phyloP scores from a whole-genome alignment of 148 eudicot species.

The Rhododendron ferrugineum region DNA sequence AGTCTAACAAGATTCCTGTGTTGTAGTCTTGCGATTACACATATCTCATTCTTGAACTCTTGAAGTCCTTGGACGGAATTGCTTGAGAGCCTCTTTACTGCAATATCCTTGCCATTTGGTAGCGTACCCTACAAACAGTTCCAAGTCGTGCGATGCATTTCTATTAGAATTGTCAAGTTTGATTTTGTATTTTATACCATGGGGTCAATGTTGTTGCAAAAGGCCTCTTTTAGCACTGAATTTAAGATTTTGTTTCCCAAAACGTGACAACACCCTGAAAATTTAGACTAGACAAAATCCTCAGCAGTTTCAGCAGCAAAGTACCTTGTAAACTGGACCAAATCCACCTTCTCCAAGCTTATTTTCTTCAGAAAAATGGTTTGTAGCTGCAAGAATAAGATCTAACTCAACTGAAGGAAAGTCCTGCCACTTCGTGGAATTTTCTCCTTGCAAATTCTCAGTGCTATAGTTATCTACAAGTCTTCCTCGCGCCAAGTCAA shows the following conservation, averaged over 20 bases:
- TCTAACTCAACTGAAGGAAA: neutral
- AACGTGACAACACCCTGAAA: neutral
- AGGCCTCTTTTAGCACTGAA: neutral
- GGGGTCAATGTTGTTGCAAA: neutral
- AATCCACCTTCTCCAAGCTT: slow-evolving; percentile 28
- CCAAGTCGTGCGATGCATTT: neutral
- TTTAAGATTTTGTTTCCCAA: neutral
- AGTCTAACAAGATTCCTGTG: slow-evolving; percentile 37
- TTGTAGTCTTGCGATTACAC: slow-evolving; percentile 33
- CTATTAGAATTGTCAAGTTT: neutral
- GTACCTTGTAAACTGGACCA: slow-evolving; percentile 23
- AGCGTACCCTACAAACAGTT: slow-evolving; percentile 24
- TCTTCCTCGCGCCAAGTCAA: neutral
- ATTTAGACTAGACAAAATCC: neutral
- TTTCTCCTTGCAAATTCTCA: neutral
- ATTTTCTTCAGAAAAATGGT: slow-evolving; percentile 17
- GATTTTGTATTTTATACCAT: neutral
- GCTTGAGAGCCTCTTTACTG: slow-evolving; percentile 35
- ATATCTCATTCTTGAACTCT: slow-evolving; percentile 35
- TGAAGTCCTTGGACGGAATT: slow-evolving; percentile 27
- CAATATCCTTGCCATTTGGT: slow-evolving; percentile 29
- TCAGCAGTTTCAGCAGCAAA: neutral
- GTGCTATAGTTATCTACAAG: neutral
- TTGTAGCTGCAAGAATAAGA: slow-evolving; percentile 3
- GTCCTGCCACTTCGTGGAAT: neutral